These are phyloP conservation scores for Myxozyma sirexii DNA, from an alignment of 805 yeast species.

Conservation along the genomic window DNA sequence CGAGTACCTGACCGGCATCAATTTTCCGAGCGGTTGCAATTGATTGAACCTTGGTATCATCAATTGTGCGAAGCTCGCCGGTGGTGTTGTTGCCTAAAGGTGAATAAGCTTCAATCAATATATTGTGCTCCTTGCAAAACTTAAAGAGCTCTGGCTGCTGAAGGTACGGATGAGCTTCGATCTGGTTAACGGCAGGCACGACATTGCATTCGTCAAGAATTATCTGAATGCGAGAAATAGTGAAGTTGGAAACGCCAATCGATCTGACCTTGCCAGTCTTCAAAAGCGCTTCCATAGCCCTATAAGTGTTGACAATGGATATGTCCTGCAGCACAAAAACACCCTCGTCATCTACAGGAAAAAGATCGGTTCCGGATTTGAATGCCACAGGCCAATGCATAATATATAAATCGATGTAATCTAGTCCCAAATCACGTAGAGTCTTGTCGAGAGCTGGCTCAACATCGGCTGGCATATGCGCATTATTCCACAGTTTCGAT, in stretches of 20 bases:
- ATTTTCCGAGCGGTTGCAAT: constrained; percentile 60
- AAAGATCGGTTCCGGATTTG: constrained; percentile 41
- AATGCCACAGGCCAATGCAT: constrained; percentile 80
- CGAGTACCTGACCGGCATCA: constrained; percentile 54
- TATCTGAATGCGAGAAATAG: constrained; percentile 54
- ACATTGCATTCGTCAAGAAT: constrained; percentile 54
- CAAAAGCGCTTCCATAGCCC: constrained; percentile 54
- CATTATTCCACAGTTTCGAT: constrained; percentile 47
- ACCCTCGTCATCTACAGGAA: constrained; percentile 48
- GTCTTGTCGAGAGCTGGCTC: constrained; percentile 61
- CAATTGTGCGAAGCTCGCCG: constrained; percentile 39
- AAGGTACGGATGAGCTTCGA: constrained; percentile 73
- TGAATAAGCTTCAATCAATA: constrained; percentile 71
- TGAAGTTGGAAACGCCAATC: constrained; percentile 78
- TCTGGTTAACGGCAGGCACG: constrained; percentile 72
- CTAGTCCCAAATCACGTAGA: constrained; percentile 62
- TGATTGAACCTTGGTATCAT: constrained; percentile 55
- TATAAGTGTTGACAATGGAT: constrained; percentile 42
- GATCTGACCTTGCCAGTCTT: constrained; percentile 60
- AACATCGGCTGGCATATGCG: constrained; percentile 40
- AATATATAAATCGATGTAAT: constrained; percentile 75
- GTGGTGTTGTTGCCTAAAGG: constrained; percentile 61
- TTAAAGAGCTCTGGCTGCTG: constrained; percentile 64
- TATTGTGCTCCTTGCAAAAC: constrained; percentile 55
- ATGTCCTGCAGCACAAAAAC: constrained; percentile 42